A percentile compares a stretch with the other conserved stretches of the same genome.
Evolutionary conservation across 2,329 filamentous ascomycete species (phyloP).

Genomic region (Didymella lethalis): DNA sequence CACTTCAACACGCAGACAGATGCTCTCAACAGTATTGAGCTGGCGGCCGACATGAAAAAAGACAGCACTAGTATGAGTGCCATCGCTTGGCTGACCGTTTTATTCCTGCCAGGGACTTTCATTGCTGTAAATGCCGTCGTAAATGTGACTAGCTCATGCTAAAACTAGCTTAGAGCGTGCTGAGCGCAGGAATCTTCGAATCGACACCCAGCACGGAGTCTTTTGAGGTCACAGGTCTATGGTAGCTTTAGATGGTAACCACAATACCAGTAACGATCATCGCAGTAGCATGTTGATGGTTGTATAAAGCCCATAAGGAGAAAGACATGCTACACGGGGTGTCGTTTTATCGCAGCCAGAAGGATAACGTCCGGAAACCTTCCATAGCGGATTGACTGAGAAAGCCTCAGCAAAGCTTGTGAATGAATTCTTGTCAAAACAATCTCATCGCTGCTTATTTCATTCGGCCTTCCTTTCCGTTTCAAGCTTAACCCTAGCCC

Average conservation of each 20-base stretch:
- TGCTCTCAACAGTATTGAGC: constrained; percentile 38
- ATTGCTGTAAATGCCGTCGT: constrained; percentile 7
- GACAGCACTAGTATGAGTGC: constrained; percentile 45
- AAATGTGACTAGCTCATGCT: too few relatives aligned
- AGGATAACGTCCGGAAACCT: background rate
- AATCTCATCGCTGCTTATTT: background rate
- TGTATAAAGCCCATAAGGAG: background rate
- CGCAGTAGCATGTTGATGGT: background rate
- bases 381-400: background rate
- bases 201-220: background rate
- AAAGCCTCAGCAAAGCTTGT: background rate
- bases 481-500: background rate
- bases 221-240: background rate
- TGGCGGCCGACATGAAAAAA: constrained; percentile 27
- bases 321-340: background rate
- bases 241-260: background rate
- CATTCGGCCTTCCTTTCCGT: background rate
- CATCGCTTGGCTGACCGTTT: constrained; percentile 46
- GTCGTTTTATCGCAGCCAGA: background rate
- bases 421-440: background rate
- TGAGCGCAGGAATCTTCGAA: background rate
- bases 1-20: constrained; percentile 43
- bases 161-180: background rate
- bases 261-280: background rate
- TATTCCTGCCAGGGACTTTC: constrained; percentile 35